Conservation (phyloP, 2,329 filamentous ascomycete species). For the Sarocladiaceae sp. region DNA sequence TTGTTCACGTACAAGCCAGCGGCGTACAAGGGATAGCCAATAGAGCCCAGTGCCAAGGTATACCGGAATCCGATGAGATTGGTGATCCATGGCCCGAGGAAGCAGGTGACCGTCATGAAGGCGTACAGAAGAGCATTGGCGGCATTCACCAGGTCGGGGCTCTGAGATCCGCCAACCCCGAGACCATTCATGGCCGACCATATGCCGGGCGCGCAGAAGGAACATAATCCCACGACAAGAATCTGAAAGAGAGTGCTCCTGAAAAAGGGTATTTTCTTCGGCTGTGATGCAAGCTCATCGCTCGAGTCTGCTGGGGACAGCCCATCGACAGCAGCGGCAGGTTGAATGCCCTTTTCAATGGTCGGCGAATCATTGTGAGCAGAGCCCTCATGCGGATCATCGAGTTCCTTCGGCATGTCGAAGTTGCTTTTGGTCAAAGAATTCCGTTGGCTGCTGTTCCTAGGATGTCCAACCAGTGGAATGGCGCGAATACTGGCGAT, state of each 20-base stretch:
- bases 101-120: conserved; percentile 41
- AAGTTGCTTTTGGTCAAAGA: not conserved
- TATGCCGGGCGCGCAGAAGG: conserved; percentile 21
- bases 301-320: not conserved
- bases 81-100: conserved; percentile 35
- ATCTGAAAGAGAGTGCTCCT: not conserved
- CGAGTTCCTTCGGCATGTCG: not conserved
- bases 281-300: not conserved
- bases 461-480: not conserved
- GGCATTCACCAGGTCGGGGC: conserved; percentile 59
- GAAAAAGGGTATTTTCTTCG: not conserved
- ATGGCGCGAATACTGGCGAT: not conserved
- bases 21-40: conserved; percentile 39
- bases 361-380: not conserved
- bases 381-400: not conserved
- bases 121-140: conserved; percentile 45
- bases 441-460: not conserved
- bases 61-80: conserved; percentile 18
- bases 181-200: conserved; percentile 22
- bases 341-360: not conserved
- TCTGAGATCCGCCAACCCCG: conserved; percentile 42
- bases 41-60: conserved; percentile 33
- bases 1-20: conserved; percentile 42
- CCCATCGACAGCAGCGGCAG: not conserved
- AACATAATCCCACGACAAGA: conserved; percentile 19